Base-by-base conservation (phyloP, 176 grass and related monocot species). In the Coix lacrymajobi region DNA sequence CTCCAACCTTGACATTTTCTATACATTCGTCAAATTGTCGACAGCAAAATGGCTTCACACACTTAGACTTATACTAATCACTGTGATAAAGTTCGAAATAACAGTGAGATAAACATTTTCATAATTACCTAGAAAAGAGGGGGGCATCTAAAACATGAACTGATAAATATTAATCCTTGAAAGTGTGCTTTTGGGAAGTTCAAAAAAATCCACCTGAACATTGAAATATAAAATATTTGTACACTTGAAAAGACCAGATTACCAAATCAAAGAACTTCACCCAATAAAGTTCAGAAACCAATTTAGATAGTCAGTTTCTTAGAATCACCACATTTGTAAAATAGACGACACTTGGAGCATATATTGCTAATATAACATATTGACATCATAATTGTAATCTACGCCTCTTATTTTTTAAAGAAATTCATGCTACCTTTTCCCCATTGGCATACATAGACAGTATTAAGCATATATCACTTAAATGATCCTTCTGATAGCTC, bases 11-110 rank as follows among this genome's bases (percentile, higher is more conserved):
- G 31, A 82, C 92, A 74, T 89, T 93, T 82, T 90, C 88, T 93
- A 98, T 98, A 78, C 88, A 95, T 66, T 98, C 92, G 41, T 95
- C 88, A 79, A 90, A 95, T 61, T 98, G 85, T 39, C 92, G 84
- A 82, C 92, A 95, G n/a, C 96, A 79, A 75, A 98, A 95, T 88
- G 90, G 56, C 87, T 95, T 95, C 32, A 95, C 88, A 32, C 90
- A 78, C 48, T 87, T 89, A 67, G 90, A 91, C 82, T 98, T 98
- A 83, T 95, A 98, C 90, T 88, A 98, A 79, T 95, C 92, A 85
- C 95, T 98, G 68, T 98, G 68, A 56, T 56, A 54, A 63, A 92
- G 54, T 24, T 12, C 13, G 46, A 57, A 80, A 62, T 46, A 90
- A 58, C 34, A 78, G 24, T 57, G 56, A 79, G 40, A 51, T 77